A percentile compares a stretch with the other conserved stretches of the same genome.
These are phyloP conservation scores for Trichosporon coremiiforme DNA, from an alignment of 1,284 basidiomycete species.

Conservation along the genomic window DNA sequence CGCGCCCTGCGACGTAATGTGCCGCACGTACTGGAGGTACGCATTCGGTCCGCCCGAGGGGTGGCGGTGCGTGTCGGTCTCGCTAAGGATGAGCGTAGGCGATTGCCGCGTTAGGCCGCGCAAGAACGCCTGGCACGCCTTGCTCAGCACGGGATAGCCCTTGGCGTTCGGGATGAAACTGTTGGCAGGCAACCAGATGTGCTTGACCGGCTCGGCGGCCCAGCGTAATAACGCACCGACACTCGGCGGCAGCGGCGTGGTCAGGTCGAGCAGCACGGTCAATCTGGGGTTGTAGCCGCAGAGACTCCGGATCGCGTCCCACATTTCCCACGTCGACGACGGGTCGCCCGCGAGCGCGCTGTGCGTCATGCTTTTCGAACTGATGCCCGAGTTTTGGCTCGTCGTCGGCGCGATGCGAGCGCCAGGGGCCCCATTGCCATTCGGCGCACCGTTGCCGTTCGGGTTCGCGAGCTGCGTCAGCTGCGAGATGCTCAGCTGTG, in stretches of 20 bases:
- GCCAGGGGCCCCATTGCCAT: not conserved
- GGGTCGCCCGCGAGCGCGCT: slow-evolving; percentile 61
- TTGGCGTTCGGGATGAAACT: slow-evolving; percentile 95
- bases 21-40: slow-evolving; percentile 85
- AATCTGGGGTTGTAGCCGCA: slow-evolving; percentile 84
- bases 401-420: slow-evolving; percentile 4
- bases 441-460: not conserved
- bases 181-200: slow-evolving; percentile 83
- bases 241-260: slow-evolving; percentile 77
- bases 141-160: slow-evolving; percentile 94
- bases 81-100: slow-evolving; percentile 78
- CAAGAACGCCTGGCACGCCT: slow-evolving; percentile 84
- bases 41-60: slow-evolving; percentile 77
- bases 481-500: slow-evolving; percentile 38
- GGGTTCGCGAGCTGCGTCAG: slow-evolving; percentile 22
- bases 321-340: slow-evolving; percentile 93
- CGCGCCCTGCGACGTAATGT: slow-evolving; percentile 69
- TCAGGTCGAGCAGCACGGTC: slow-evolving; percentile 82
- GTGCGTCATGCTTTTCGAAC: slow-evolving; percentile 30
- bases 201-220: slow-evolving; percentile 85
- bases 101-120: slow-evolving; percentile 82
- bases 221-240: slow-evolving; percentile 75
- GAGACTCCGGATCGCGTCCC: slow-evolving; percentile 87
- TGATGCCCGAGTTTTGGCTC: slow-evolving; percentile 16
- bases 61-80: slow-evolving; percentile 67